Evolutionary conservation across 768 basidiomycete species (phyloP), one percentile per base, ranked within the genome.

Genomic region (Leucogyrophana mollusca): DNA sequence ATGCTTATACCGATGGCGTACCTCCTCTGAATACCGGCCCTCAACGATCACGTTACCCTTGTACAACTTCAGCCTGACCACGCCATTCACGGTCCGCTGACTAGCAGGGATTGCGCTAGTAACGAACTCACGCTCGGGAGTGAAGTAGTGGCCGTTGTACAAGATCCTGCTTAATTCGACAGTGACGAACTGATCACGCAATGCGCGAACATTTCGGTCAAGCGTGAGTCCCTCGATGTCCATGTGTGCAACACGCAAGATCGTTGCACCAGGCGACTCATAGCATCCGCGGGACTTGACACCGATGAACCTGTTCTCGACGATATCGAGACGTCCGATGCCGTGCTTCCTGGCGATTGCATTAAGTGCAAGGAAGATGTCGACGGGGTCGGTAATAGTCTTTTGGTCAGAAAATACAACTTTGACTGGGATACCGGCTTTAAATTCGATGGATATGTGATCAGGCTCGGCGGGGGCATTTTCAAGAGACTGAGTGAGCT

Each of bases 211-310:
- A 67, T 95, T 96, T 58, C 95, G 81, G 73, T 99, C 96, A 49
- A 98, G 81, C n/a, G 94, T 96, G 44, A 99, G 80, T 35, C 96
- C 96, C 68, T 98, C 96, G 56, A 99, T 72, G 57, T 99, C 96
- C 68, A 99, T 76, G 73, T 98, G 96, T 6, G 96, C 95, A 13
- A 78, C 84, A 50, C 96, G 90, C 38, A 99, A 77, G 71, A 98
- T 97, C 40, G 94, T 96, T 18, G 93, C 96, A 4, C 87, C 96
- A 13, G 96, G 96, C 2, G 90, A 87, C 70, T 99, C 96, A 75
- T 99, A 99, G 73, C 96, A 99, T n/a, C 96, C 96, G 24, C 96
- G 90, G 39, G 90, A 93, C 71, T 98, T 99, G 64, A 99, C 96
- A 46, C 96, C 96, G 65, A 98, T 97, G 75, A 96, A 99, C 44